Evolutionary conservation across 345 rosid species (phyloP).

Genomic region (Zanthoxylum bungeanum): DNA sequence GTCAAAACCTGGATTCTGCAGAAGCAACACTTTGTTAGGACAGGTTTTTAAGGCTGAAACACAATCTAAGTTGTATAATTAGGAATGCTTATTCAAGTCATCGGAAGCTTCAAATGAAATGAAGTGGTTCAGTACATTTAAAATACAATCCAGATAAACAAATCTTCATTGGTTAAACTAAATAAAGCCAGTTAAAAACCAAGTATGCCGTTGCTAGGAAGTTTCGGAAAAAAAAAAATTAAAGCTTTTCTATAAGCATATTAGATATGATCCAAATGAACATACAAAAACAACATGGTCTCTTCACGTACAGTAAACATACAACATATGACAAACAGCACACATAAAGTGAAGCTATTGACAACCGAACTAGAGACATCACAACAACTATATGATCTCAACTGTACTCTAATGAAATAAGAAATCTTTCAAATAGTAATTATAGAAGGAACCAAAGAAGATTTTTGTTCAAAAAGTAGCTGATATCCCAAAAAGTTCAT

Average conservation of each 20-base stretch:
- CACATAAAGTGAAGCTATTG: neutral
- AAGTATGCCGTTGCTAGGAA: neutral
- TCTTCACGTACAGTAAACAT: neutral
- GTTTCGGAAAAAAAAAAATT: neutral
- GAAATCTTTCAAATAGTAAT: neutral
- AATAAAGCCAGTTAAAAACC: neutral
- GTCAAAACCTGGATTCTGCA: conserved; percentile 96
- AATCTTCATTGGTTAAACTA: conserved; percentile 2
- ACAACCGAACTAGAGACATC: conserved; percentile 3
- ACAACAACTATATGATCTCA: neutral
- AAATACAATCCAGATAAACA: neutral
- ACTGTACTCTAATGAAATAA: neutral
- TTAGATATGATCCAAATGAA: neutral
- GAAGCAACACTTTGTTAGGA: conserved; percentile 5
- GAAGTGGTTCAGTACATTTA: neutral
- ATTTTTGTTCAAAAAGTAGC: no score
- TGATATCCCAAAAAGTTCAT: neutral
- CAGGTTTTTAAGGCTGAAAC: neutral
- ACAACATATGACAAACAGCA: neutral
- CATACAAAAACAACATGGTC: neutral
- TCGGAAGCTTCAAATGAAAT: neutral
- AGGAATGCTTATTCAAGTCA: neutral
- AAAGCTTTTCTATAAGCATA: neutral
- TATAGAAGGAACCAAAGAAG: neutral
- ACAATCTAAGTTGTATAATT: neutral